Evolutionary conservation across 2,329 filamentous ascomycete species (phyloP), one percentile per base, ranked within the genome.

Genomic region (Peltaster fructicola): DNA sequence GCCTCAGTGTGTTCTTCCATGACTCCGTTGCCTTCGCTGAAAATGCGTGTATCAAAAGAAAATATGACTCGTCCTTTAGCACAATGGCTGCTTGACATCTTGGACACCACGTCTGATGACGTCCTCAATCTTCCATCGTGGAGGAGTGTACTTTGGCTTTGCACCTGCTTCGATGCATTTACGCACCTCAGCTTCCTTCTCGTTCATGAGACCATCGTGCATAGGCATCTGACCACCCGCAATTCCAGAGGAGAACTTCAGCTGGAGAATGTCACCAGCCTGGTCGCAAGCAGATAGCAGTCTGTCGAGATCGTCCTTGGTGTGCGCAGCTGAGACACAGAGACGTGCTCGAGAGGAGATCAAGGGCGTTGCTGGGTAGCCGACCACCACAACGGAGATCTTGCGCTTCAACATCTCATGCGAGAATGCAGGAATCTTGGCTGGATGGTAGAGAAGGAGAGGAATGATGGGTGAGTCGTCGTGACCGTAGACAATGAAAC

Each of bases 371-470:
- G 85, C 88, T 5, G 88, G 88, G 49, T 98, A 98, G 25, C 85
- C 88, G 33, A 98, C 88, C 22, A 98, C 80, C 18, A 98, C 88
- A 25, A 95, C 80, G 0, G 85, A 88, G 40, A 98, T 95, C 54
- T 93, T 95, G 46, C 88, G 80, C 57, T 79, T 80, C 32, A 95
- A 68, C 88, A 98, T 95, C 53, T 95, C 88, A 49, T 92, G 88
- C 24, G 82, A 93, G 54, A 98, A 98, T 30, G 88, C 85, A 4
- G 85, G 79, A 64, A 98, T 93, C 59, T 98, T 98, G 43, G 80
- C 88, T n/a, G 88, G 88, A 56, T 95, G 81, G 63, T 93, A 98
- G 14, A 98, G 71, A 45, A 92, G 68, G 38, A 98, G 54, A 26
- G 88, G 88, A 40, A 98, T 82, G 41, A 98, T 95, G 29, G 88